Conservation (phyloP, 2,329 filamentous ascomycete species). For the Endocalyx cinctus region DNA sequence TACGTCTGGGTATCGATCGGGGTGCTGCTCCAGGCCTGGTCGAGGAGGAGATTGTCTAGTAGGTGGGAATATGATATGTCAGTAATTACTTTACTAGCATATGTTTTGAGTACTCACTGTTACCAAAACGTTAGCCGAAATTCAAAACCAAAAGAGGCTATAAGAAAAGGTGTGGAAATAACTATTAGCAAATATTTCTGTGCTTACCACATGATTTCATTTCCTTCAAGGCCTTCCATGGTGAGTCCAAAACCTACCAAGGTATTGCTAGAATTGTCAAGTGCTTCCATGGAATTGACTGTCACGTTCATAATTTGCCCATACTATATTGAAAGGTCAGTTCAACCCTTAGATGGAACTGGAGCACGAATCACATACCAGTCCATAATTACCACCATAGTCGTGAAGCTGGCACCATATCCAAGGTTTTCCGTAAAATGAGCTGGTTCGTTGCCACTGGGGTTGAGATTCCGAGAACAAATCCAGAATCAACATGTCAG, state of each 20-base stretch:
- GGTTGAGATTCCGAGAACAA: conserved; percentile 15
- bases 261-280: conserved; percentile 5
- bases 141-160: too few relatives aligned
- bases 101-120: too few relatives aligned
- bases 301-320: conserved; percentile 15
- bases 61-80: too few relatives aligned
- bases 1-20: conserved; percentile 13
- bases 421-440: conserved; percentile 15
- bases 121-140: too few relatives aligned
- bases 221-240: conserved; percentile 14
- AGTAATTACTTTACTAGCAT: too few relatives aligned
- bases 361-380: too few relatives aligned
- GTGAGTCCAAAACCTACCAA: conserved; percentile 14
- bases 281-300: conserved; percentile 11
- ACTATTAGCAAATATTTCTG: too few relatives aligned
- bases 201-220: conserved; percentile 18
- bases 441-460: conserved; percentile 14
- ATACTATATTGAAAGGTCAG: too few relatives aligned
- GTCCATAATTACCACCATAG: conserved; percentile 15
- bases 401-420: conserved; percentile 14
- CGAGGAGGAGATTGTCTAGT: conserved; percentile 14
- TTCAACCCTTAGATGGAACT: too few relatives aligned
- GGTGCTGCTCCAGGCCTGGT: conserved; percentile 12
- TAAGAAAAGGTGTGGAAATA: too few relatives aligned
- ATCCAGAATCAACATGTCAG: conserved; percentile 14